These are phyloP conservation scores for Pythium rishiriense DNA, from an alignment of 352 stramenopile species.

Conservation along the genomic window DNA sequence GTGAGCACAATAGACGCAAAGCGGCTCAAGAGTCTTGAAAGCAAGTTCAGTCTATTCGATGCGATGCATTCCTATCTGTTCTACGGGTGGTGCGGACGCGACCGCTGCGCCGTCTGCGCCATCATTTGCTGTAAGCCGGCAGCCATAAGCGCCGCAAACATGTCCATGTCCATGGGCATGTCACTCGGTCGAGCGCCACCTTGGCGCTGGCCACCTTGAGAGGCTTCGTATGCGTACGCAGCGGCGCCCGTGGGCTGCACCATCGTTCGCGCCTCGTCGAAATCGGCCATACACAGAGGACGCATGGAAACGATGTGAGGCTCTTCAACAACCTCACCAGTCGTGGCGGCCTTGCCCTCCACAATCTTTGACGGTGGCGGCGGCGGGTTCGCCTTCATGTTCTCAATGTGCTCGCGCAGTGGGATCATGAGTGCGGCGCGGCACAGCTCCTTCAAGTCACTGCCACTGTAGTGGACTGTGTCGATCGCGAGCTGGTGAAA, in stretches of 20 bases:
- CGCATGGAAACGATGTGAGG: constrained; percentile 50
- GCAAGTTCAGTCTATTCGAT: constrained; percentile 8
- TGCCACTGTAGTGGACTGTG: constrained; percentile 94
- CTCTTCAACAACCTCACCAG: constrained; percentile 35
- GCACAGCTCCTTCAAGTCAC: constrained; percentile 93
- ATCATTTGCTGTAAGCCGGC: constrained; percentile 85
- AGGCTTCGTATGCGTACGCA: constrained; percentile 80
- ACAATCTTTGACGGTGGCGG: constrained; percentile 32
- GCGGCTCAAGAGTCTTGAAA: not conserved
- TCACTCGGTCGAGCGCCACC: constrained; percentile 24
- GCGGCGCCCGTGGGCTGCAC: constrained; percentile 81
- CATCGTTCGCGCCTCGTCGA: constrained; percentile 84
- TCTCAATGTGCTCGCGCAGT: constrained; percentile 80
- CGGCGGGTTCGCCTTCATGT: constrained; percentile 44
- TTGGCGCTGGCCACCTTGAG: constrained; percentile 32
- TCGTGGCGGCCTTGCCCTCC: not conserved
- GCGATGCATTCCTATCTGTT: not conserved
- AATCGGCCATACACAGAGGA: constrained; percentile 76
- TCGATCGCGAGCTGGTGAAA: constrained; percentile 80
- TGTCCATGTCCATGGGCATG: constrained; percentile 72
- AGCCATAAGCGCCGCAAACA: constrained; percentile 84
- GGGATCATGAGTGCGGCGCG: constrained; percentile 87
- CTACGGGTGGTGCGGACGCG: constrained; percentile 18
- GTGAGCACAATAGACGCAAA: not conserved
- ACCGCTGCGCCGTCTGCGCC: constrained; percentile 39